Percentiles rank a stretch among this genome's conserved stretches.
These are phyloP conservation scores for Magnolia sinica DNA, from an alignment of 164 flowering plant species.

Conservation along the genomic window DNA sequence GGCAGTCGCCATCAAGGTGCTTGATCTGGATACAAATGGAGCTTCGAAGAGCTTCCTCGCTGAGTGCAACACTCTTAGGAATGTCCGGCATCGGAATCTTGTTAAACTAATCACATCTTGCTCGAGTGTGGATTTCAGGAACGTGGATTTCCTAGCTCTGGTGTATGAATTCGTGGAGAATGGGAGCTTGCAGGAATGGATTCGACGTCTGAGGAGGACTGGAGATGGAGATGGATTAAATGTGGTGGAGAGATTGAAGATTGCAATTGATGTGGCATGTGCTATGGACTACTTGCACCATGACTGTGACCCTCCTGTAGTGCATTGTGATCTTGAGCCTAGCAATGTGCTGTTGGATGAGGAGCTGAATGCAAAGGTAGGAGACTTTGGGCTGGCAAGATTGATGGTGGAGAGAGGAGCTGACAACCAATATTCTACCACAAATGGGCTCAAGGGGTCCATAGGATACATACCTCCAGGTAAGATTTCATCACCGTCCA, in stretches of 20 bases:
- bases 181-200: conserved; percentile 1
- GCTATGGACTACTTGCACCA: conserved; percentile 2
- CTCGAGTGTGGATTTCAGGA: neutral
- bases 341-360: conserved; percentile 3
- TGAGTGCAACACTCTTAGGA: neutral
- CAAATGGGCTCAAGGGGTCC: neutral
- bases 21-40: neutral
- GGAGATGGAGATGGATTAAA: neutral
- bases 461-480: conserved; percentile 8
- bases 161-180: neutral
- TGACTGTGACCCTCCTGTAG: conserved; percentile 1
- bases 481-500: neutral
- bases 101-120: neutral
- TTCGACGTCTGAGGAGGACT: neutral
- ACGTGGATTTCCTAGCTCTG: neutral
- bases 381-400: conserved; percentile 1
- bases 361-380: conserved; percentile 5
- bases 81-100: neutral
- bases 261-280: conserved; percentile 3
- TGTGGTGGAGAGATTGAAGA: neutral
- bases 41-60: neutral
- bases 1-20: neutral
- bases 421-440: neutral
- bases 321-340: conserved; percentile 6
- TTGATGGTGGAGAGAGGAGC: neutral